Evolutionary conservation across 495 filamentous ascomycete genomes (phyloP).

Genomic region (Neurospora discreta): DNA sequence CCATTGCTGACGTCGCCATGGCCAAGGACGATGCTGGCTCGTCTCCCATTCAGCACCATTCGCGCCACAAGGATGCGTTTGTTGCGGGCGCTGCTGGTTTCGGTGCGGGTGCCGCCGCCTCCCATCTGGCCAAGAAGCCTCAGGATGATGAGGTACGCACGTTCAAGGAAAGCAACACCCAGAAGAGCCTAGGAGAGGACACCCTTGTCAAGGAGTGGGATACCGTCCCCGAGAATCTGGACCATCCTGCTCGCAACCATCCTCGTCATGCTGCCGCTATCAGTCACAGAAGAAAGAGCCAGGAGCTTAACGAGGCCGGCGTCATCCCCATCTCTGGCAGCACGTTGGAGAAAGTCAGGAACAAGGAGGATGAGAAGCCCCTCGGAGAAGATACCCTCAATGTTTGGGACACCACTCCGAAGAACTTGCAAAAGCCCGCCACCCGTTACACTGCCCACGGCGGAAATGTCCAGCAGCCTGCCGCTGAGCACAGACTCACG

Average conservation of each 20-base stretch:
- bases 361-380: background rate
- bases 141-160: background rate
- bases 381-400: background rate
- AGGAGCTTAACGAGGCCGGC: background rate
- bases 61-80: background rate
- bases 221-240: background rate
- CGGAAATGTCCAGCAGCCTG: background rate
- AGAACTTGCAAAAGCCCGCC: background rate
- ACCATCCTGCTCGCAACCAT: background rate
- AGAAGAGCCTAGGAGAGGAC: constrained; percentile 2
- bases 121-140: constrained; percentile 10
- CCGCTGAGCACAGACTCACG: background rate
- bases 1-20: background rate
- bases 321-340: background rate
- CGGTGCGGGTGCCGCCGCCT: constrained; percentile 5
- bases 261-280: background rate
- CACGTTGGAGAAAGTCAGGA: background rate
- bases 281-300: background rate
- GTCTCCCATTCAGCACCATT: background rate
- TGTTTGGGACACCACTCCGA: background rate
- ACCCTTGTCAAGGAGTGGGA: constrained; percentile 1
- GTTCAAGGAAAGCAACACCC: background rate
- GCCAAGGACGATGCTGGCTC: background rate
- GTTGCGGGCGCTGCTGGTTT: constrained; percentile 10
- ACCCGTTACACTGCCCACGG: background rate